These are phyloP conservation scores for Fusarium torulosum DNA, from an alignment of 2,329 filamentous ascomycete species.

Conservation along the genomic window DNA sequence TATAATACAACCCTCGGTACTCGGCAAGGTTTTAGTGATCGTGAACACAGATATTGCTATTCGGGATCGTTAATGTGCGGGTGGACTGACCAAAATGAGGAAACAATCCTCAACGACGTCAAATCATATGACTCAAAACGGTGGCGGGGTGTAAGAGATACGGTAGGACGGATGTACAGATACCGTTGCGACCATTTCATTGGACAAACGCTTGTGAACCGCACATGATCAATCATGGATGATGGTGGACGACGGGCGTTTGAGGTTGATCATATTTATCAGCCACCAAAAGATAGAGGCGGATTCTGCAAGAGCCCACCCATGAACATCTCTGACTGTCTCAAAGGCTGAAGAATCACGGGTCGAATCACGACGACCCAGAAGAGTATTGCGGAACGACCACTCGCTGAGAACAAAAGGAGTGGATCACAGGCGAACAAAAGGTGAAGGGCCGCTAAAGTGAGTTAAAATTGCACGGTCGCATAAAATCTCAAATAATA, in stretches of 20 bases:
- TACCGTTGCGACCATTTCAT: constrained; percentile 31
- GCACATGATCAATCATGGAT: constrained; percentile 37
- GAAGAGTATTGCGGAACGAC: constrained; percentile 27
- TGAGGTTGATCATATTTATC: constrained; percentile 18
- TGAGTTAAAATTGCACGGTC: constrained; percentile 33
- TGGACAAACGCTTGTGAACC: constrained; percentile 26
- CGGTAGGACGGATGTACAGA: constrained; percentile 11
- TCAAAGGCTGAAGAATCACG: constrained; percentile 39
- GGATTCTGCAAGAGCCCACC: constrained; percentile 18
- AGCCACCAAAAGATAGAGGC: constrained; percentile 7
- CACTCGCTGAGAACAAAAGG: constrained; percentile 11
- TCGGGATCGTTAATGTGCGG: constrained; percentile 22
- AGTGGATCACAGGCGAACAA: constrained; percentile 4
- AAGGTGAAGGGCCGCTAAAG: constrained; percentile 12
- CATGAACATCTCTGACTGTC: constrained; percentile 9
- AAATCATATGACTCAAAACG: constrained; percentile 43
- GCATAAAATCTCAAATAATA: constrained; percentile 40
- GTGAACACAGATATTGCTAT: constrained; percentile 3
- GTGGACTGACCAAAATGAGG: constrained; percentile 6
- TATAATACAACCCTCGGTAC: neutral
- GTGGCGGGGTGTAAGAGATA: constrained; percentile 22
- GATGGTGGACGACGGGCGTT: constrained; percentile 18
- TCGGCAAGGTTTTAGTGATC: neutral
- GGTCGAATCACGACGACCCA: constrained; percentile 39
- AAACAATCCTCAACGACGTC: constrained; percentile 8